Evolutionary conservation across 441 rosid species (phyloP), one percentile per base, ranked within the genome.

Genomic region (Syzygium malaccense): DNA sequence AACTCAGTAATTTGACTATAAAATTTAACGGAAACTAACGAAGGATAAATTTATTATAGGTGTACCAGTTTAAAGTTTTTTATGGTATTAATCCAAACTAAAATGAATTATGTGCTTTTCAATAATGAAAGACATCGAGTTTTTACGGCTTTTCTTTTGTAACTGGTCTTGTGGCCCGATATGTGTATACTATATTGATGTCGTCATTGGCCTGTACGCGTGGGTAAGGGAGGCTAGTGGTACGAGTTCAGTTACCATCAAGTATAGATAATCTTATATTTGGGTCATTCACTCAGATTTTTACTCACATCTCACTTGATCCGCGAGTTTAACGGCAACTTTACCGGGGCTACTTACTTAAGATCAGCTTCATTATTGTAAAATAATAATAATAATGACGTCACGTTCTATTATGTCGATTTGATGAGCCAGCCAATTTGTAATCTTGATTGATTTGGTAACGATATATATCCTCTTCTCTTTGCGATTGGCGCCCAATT

Each of bases 271-370:
- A 68, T 68, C 45, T 68, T 2, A 33, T 18, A 32, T 68, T 9
- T 33, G 25, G 15, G 8, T 33, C 25, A 20, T 71, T 37, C 49
- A 12, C 8, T 37, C 3, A 14, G 8, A 9, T 20, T 37, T 71
- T 19, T 33, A 33, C 15, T 33, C 13, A 26, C 45, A 20, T 33
- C 80, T 9, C 45, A 32, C 45, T 32, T 9, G 78, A 66, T 18
- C 28, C 78, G 9, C 19, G 15, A 68, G 26, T 41, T 33, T 19
- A 68, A 68, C 1, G 8, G 14, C 33, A 33, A 68, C 26, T 68
- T 33, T 33, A 8, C 12, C 1, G 7, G 2, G 28, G 3, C 8
- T 33, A 33, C 48, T 8, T 32, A 0, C 25, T 17, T 8, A 8
- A 66, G 41, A 66, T 66, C 26, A 4, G 14, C 4, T 32, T 66